Evolutionary conservation across 768 basidiomycete genomes (phyloP).

Genomic region (Auriculariales sp.): DNA sequence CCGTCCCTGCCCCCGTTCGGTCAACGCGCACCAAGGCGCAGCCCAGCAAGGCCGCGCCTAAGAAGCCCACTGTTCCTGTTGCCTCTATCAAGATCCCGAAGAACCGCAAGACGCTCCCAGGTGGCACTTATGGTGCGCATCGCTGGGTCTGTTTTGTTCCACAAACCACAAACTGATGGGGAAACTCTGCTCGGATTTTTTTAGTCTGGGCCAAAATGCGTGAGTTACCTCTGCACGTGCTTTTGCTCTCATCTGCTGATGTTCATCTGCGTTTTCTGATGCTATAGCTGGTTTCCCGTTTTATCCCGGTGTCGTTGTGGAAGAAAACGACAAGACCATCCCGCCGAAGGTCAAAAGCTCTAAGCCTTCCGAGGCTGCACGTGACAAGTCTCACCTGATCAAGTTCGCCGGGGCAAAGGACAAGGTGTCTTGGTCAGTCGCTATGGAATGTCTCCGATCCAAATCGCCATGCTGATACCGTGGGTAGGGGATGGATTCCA

Average conservation of each 20-base stretch:
- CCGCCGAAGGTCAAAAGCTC: neutral
- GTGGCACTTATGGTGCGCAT: neutral
- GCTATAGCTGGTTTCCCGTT: neutral
- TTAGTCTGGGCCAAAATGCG: constrained; percentile 1
- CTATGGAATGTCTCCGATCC: neutral
- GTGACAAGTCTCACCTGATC: neutral
- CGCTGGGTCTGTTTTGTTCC: no score
- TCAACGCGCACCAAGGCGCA: neutral
- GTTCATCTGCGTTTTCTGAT: no score
- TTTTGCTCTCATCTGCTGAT: no score
- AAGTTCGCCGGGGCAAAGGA: neutral
- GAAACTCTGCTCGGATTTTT: neutral
- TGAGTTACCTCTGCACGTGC: neutral
- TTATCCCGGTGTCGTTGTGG: neutral
- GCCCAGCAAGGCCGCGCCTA: neutral
- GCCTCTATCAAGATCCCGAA: neutral
- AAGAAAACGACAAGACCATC: neutral
- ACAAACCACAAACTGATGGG: neutral
- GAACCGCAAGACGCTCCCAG: neutral
- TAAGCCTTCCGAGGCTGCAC: neutral
- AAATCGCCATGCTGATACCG: neutral
- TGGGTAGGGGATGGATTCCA: neutral
- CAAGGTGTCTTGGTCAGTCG: neutral
- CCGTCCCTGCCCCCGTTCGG: neutral
- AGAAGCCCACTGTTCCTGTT: neutral